These are phyloP conservation scores for Thymus mandschuricus DNA, from an alignment of 257 asterid genomes.

Conservation along the genomic window DNA sequence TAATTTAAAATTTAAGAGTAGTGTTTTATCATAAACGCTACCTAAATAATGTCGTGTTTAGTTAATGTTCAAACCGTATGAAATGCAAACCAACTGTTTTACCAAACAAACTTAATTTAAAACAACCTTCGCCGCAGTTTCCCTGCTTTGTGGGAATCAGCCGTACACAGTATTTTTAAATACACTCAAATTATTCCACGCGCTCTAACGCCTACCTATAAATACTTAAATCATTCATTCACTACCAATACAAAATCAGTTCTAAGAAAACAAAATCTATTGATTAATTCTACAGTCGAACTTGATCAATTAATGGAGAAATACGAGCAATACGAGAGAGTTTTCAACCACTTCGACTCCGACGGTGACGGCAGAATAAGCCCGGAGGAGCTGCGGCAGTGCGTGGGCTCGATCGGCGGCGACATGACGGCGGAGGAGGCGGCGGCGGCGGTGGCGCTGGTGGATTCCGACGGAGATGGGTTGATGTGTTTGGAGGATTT, in stretches of 20 bases:
- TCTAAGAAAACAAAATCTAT: too few species aligned
- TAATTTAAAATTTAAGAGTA: too few species aligned
- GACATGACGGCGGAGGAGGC: conserved; percentile 18
- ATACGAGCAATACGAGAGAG: conserved; percentile 10
- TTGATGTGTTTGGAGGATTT: conserved; percentile 15
- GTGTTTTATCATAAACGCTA: too few species aligned
- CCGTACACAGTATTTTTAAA: not conserved
- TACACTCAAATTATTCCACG: not conserved
- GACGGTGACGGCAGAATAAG: conserved; percentile 12
- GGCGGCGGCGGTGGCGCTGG: conserved; percentile 16
- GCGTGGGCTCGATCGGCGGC: conserved; percentile 19
- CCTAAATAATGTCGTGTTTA: too few species aligned
- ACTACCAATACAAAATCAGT: too few species aligned
- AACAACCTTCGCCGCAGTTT: conserved; percentile 6
- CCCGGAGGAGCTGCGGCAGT: conserved; percentile 19
- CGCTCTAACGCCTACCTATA: not conserved
- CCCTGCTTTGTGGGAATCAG: not conserved
- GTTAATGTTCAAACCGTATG: too few species aligned
- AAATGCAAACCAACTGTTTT: too few species aligned
- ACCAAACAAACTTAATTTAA: too few species aligned
- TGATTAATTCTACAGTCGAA: too few species aligned
- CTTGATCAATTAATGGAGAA: not conserved
- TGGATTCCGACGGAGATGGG: conserved; percentile 17
- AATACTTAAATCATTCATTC: not conserved
- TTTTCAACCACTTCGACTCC: conserved; percentile 11